These are phyloP conservation scores for Celoporthe dispersa DNA, from an alignment of 2,329 filamentous ascomycete species.

Conservation along the genomic window DNA sequence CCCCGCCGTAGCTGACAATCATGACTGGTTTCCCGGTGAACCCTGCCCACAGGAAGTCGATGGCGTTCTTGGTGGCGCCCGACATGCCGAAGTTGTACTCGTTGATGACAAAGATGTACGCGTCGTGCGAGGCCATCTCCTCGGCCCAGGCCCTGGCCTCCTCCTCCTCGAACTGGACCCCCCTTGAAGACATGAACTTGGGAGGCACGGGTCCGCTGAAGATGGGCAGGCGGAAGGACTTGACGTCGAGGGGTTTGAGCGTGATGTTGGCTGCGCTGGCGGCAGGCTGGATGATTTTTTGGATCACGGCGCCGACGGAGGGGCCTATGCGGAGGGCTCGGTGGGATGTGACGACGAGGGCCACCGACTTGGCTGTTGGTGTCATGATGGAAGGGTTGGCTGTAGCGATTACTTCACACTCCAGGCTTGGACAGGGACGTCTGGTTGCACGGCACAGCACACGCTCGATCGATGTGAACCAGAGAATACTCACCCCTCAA, in stretches of 20 bases:
- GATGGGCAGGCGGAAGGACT: slow-evolving; percentile 23
- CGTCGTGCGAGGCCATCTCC: slow-evolving; percentile 49
- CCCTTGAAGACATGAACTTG: slow-evolving; percentile 41
- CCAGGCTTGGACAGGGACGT: neutral
- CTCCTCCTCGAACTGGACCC: slow-evolving; percentile 43
- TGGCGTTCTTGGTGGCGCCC: slow-evolving; percentile 62
- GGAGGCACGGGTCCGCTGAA: slow-evolving; percentile 8
- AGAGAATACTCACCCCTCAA: neutral
- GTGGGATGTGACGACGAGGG: slow-evolving; percentile 17
- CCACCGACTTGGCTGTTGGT: slow-evolving; percentile 17
- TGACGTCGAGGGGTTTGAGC: slow-evolving; percentile 22
- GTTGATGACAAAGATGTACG: slow-evolving; percentile 54
- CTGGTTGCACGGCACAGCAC: neutral
- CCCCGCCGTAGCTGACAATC: slow-evolving; percentile 57
- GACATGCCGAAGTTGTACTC: slow-evolving; percentile 63
- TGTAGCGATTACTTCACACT: neutral
- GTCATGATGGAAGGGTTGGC: neutral
- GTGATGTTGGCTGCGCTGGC: slow-evolving; percentile 10
- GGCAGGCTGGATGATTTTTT: slow-evolving; percentile 23
- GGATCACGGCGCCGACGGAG: slow-evolving; percentile 6
- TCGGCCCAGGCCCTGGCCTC: slow-evolving; percentile 50
- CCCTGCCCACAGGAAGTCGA: slow-evolving; percentile 65
- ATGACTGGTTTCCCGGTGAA: slow-evolving; percentile 59
- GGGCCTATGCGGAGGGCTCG: slow-evolving; percentile 18
- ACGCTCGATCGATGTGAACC: neutral